A percentile compares a stretch with the other conserved stretches of the same genome.
These are phyloP conservation scores for Pseudogymnoascus verrucosus DNA, from an alignment of 2,329 filamentous ascomycete species.

Conservation along the genomic window DNA sequence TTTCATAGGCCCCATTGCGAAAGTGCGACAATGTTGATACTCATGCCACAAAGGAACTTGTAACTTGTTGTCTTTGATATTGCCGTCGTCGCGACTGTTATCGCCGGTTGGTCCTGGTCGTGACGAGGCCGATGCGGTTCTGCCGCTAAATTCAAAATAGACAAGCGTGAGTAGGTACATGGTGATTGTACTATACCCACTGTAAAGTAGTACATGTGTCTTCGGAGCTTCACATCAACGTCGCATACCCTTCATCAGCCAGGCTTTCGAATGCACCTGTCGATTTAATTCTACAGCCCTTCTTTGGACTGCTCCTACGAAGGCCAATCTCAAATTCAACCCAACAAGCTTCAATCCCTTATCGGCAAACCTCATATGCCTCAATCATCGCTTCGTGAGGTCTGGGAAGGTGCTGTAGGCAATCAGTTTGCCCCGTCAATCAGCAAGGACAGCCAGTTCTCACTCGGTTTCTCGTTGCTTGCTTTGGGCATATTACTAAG, in stretches of 20 bases:
- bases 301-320: constrained; percentile 1
- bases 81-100: constrained; percentile 5
- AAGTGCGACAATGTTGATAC: background rate
- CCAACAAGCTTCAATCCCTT: constrained; percentile 2
- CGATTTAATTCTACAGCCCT: background rate
- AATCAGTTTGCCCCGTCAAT: constrained; percentile 76
- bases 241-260: background rate
- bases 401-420: constrained; percentile 89
- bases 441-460: constrained; percentile 76
- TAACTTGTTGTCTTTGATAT: constrained; percentile 1
- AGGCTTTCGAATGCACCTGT: background rate
- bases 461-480: constrained; percentile 69
- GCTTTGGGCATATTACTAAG: constrained; percentile 63
- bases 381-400: constrained; percentile 65
- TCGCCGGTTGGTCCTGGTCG: background rate
- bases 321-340: background rate
- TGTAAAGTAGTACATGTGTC: constrained; percentile 9
- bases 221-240: constrained; percentile 4
- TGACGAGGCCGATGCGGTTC: background rate
- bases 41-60: background rate
- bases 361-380: constrained; percentile 7
- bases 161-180: background rate
- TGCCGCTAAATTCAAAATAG: background rate
- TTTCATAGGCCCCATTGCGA: background rate
- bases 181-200: background rate